These are phyloP conservation scores for Tylopilus cervinicoccineus DNA, from an alignment of 768 basidiomycete genomes.

Conservation along the genomic window DNA sequence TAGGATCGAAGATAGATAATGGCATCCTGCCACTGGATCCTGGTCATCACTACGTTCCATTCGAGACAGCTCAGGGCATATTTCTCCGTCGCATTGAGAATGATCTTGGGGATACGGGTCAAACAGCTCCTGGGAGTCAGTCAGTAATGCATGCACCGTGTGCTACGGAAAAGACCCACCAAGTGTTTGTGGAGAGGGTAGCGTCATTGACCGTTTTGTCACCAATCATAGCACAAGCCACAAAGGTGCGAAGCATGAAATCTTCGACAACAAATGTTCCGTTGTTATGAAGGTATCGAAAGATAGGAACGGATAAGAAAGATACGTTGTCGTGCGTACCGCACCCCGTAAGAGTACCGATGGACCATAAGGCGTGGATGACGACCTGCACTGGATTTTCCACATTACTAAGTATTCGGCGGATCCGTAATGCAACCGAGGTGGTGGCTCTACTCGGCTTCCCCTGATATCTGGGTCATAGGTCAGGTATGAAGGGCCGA, in stretches of 20 bases:
- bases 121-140: slow-evolving; percentile 16
- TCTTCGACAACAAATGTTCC: slow-evolving; percentile 29
- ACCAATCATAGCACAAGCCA: slow-evolving; percentile 33
- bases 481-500: not conserved
- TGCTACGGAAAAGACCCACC: slow-evolving; percentile 18
- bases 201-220: slow-evolving; percentile 34
- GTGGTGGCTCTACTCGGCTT: slow-evolving; percentile 2
- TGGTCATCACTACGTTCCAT: slow-evolving; percentile 24
- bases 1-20: slow-evolving; percentile 20
- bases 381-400: slow-evolving; percentile 26
- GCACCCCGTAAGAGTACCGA: slow-evolving; percentile 22
- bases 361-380: slow-evolving; percentile 33
- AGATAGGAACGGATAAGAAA: slow-evolving; percentile 29
- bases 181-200: slow-evolving; percentile 27
- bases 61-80: slow-evolving; percentile 14
- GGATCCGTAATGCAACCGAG: slow-evolving; percentile 19
- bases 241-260: slow-evolving; percentile 33
- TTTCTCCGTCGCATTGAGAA: slow-evolving; percentile 25
- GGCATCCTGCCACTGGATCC: slow-evolving; percentile 20
- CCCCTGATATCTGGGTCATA: slow-evolving; percentile 15
- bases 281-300: slow-evolving; percentile 28
- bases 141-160: slow-evolving; percentile 3
- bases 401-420: slow-evolving; percentile 17
- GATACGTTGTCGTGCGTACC: slow-evolving; percentile 10
- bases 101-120: slow-evolving; percentile 18